A percentile compares a stretch with the other conserved stretches of the same genome.
phyloP scores from a whole-genome alignment of 2,329 filamentous ascomycete species.

The Fusarium pininemorale region DNA sequence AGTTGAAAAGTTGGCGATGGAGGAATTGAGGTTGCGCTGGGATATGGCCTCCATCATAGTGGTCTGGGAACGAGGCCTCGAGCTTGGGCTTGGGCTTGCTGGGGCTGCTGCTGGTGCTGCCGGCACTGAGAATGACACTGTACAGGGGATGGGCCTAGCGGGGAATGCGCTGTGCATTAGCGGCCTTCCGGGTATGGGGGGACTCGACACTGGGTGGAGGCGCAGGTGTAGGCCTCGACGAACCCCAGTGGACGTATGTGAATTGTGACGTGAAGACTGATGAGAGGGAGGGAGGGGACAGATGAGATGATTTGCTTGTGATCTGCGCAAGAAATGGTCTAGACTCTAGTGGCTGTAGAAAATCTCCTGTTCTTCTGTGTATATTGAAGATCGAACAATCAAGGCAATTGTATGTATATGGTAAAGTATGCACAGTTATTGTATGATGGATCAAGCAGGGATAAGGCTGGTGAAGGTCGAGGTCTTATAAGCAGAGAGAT shows the following conservation, averaged over 20 bases:
- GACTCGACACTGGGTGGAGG: slow-evolving; percentile 22
- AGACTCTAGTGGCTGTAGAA: slow-evolving; percentile 31
- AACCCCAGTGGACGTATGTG: slow-evolving; percentile 1
- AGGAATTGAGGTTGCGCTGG: slow-evolving; percentile 40
- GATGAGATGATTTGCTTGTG: slow-evolving; percentile 6
- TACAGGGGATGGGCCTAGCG: slow-evolving; percentile 29
- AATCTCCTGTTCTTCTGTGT: not conserved
- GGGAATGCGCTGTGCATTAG: slow-evolving; percentile 41
- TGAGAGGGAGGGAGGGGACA: slow-evolving; percentile 1
- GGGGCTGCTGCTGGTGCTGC: slow-evolving; percentile 1
- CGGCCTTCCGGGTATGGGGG: slow-evolving; percentile 15
- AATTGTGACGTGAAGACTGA: not conserved
- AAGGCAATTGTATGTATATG: not conserved
- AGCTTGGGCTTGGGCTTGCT: not conserved
- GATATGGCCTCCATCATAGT: slow-evolving; percentile 39
- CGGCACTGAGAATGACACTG: slow-evolving; percentile 28
- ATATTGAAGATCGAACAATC: not conserved
- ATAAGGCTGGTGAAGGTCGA: not conserved
- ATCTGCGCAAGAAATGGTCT: slow-evolving; percentile 23
- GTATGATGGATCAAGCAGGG: slow-evolving; percentile 1
- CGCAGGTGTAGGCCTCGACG: slow-evolving; percentile 11
- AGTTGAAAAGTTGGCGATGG: slow-evolving; percentile 37
- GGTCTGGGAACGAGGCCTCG: slow-evolving; percentile 7
- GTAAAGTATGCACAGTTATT: not conserved
- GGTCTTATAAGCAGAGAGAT: slow-evolving; percentile 20